Conservation (phyloP, 2,329 filamentous ascomycete species). For the Microsporum canis region DNA sequence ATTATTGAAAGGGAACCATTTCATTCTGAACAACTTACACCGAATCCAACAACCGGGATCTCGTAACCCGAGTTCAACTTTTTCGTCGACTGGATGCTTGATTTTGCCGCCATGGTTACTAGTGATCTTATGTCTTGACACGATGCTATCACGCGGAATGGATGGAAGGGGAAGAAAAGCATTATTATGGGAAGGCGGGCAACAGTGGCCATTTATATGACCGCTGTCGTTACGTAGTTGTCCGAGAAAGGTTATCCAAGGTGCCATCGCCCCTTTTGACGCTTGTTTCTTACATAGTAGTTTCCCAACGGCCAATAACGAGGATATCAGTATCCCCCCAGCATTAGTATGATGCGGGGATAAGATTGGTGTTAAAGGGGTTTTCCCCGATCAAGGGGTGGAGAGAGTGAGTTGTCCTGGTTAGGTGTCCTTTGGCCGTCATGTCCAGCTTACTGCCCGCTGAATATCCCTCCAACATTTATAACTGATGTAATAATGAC, state of each 20-base stretch:
- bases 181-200: not conserved
- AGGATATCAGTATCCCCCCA: not conserved
- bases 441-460: not conserved
- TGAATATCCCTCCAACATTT: not conserved
- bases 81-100: constrained; percentile 27
- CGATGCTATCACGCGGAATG: not conserved
- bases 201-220: not conserved
- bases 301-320: not conserved
- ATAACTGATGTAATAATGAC: not conserved
- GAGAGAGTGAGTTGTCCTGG: not conserved
- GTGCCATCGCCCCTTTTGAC: not conserved
- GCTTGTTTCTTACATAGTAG: not conserved
- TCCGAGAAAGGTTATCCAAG: not conserved
- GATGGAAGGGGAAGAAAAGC: not conserved
- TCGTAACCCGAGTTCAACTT: constrained; percentile 49
- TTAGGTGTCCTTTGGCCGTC: not conserved
- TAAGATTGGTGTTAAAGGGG: not conserved
- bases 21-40: constrained; percentile 23
- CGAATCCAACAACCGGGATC: constrained; percentile 46
- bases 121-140: not conserved
- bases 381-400: not conserved
- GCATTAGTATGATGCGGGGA: not conserved
- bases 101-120: constrained; percentile 11
- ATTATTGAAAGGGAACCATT: not conserved
- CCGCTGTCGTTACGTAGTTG: not conserved